Conservation (phyloP, 148 eudicot genomes). For the Pouteria glomerata region DNA sequence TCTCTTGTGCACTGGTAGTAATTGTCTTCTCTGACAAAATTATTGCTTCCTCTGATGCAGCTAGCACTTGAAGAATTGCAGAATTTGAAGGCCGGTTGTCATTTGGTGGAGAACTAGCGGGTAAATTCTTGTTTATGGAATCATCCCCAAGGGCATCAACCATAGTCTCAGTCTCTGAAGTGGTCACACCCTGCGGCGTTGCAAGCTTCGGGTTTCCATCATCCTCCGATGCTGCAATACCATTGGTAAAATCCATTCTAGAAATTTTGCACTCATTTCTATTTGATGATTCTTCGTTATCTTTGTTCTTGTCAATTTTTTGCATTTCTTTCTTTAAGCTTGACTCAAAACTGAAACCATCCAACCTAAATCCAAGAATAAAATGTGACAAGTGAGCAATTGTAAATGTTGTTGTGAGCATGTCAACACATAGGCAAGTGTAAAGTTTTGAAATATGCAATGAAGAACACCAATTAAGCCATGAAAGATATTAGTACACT, state of each 20-base stretch:
- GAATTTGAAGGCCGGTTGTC: conserved; percentile 22
- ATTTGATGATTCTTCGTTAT: conserved; percentile 22
- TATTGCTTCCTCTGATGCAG: conserved; percentile 20
- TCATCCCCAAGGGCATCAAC: conserved; percentile 17
- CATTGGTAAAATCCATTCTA: conserved; percentile 16
- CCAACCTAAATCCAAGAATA: conserved; percentile 42
- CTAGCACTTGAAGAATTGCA: conserved; percentile 15
- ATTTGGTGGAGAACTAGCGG: conserved; percentile 17
- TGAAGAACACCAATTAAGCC: not conserved
- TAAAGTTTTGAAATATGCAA: not conserved
- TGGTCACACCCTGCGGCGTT: conserved; percentile 17
- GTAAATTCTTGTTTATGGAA: conserved; percentile 7
- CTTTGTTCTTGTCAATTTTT: conserved; percentile 26
- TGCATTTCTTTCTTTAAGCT: conserved; percentile 34
- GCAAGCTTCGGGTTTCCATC: conserved; percentile 17
- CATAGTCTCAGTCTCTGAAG: conserved; percentile 27
- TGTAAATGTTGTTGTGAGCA: not conserved
- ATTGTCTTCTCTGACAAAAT: conserved; percentile 20
- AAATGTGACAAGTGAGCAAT: conserved; percentile 8
- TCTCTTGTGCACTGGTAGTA: conserved; percentile 16
- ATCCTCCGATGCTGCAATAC: conserved; percentile 22
- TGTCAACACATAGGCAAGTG: not conserved
- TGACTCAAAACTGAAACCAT: conserved; percentile 46
- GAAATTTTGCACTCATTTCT: conserved; percentile 27
- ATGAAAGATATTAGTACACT: conserved; percentile 15